Percentiles rank a stretch among this genome's conserved stretches.
Conservation (phyloP, 495 filamentous ascomycete species). For the Neurospora africana region DNA sequence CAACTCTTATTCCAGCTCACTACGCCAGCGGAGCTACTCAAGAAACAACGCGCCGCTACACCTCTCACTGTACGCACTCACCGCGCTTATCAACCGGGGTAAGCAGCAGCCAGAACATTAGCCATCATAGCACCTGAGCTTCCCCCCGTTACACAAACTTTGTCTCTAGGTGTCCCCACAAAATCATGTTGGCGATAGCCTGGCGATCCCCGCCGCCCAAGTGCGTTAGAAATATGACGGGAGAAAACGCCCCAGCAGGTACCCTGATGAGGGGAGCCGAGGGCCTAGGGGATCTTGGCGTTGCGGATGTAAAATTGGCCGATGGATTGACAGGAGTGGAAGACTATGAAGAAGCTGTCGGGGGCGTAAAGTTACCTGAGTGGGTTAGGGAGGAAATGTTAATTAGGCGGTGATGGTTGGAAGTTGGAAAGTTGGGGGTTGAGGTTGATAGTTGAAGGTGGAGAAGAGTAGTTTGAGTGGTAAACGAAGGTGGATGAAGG, state of each 20-base stretch:
- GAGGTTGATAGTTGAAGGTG: too few species aligned
- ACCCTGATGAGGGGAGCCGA: slow-evolving; percentile 33
- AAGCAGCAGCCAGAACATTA: slow-evolving; percentile 48
- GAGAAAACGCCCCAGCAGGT: slow-evolving; percentile 53
- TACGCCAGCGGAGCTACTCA: slow-evolving; percentile 23
- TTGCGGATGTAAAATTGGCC: slow-evolving; percentile 42
- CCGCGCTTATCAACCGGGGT: slow-evolving; percentile 48
- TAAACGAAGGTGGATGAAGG: too few species aligned
- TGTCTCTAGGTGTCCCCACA: slow-evolving; percentile 5
- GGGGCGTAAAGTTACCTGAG: too few species aligned
- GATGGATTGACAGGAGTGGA: slow-evolving; percentile 46
- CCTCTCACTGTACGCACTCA: slow-evolving; percentile 46
- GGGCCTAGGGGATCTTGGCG: slow-evolving; percentile 37
- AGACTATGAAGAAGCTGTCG: too few species aligned
- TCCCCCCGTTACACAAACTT: slow-evolving; percentile 25
- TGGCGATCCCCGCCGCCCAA: slow-evolving; percentile 30
- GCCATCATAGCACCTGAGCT: slow-evolving; percentile 32
- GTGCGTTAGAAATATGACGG: slow-evolving; percentile 26
- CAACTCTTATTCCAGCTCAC: slow-evolving; percentile 35
- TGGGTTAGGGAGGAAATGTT: too few species aligned
- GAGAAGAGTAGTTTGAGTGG: too few species aligned
- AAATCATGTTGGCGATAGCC: slow-evolving; percentile 35
- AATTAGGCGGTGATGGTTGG: too few species aligned
- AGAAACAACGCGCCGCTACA: slow-evolving; percentile 50
- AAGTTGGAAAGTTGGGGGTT: too few species aligned